Evolutionary conservation across 2,329 filamentous ascomycete species (phyloP).

Genomic region (Fusarium chuoi): DNA sequence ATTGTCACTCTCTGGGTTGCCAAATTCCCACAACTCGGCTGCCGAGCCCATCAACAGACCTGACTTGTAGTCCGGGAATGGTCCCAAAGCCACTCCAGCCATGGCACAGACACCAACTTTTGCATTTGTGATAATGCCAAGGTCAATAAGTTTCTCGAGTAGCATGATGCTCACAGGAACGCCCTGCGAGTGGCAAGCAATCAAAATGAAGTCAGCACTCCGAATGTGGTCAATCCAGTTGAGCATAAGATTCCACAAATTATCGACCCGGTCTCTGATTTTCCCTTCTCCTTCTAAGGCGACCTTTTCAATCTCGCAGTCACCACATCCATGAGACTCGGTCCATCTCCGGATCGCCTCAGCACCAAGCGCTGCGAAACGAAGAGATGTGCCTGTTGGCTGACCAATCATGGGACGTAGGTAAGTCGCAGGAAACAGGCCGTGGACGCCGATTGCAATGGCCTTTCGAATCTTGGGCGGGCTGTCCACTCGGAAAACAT

Average conservation of each 20-base stretch:
- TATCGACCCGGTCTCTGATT: conserved; percentile 87
- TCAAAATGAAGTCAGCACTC: conserved; percentile 85
- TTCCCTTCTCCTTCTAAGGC: conserved; percentile 94
- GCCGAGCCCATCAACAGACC: conserved; percentile 89
- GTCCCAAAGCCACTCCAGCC: conserved; percentile 93
- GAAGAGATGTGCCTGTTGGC: conserved; percentile 92
- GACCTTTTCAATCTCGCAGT: conserved; percentile 90
- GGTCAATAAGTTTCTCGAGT: conserved; percentile 88
- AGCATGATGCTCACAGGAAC: conserved; percentile 95
- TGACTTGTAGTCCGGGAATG: conserved; percentile 91
- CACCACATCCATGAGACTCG: conserved; percentile 74
- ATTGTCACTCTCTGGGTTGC: conserved; percentile 81
- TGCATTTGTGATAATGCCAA: conserved; percentile 81
- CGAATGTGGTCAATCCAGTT: conserved; percentile 95
- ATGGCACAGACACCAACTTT: conserved; percentile 88
- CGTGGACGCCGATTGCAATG: conserved; percentile 92
- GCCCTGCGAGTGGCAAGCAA: conserved; percentile 96
- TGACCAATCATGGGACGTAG: conserved; percentile 93
- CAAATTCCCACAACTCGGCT: conserved; percentile 96
- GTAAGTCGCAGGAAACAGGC: conserved; percentile 88
- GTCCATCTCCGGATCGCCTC: conserved; percentile 87
- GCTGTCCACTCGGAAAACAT: conserved; percentile 77
- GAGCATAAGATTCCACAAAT: conserved; percentile 91
- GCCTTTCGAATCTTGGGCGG: conserved; percentile 82
- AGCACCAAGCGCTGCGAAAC: conserved; percentile 89